phyloP scores from a whole-genome alignment of 768 basidiomycete genomes.

The Austroboletus festivus region DNA sequence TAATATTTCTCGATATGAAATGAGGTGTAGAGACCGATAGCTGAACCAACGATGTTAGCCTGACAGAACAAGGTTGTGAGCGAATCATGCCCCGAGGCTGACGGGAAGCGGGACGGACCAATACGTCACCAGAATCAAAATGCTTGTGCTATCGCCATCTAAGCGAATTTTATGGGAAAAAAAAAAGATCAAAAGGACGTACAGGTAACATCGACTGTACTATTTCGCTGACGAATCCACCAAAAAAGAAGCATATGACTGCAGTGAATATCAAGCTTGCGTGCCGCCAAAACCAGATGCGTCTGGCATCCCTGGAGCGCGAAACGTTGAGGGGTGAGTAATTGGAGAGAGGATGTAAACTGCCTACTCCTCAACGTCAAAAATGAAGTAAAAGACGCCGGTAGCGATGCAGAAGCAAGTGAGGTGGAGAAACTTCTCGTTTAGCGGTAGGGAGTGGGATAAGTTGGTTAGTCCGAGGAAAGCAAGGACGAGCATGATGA shows the following conservation, averaged over 20 bases:
- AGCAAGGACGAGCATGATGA: constrained; percentile 68
- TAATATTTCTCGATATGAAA: constrained; percentile 75
- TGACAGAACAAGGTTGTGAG: constrained; percentile 28
- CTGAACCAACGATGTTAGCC: constrained; percentile 79
- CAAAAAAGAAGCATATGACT: constrained; percentile 73
- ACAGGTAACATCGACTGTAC: constrained; percentile 79
- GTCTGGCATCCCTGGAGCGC: constrained; percentile 57
- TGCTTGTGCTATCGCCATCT: constrained; percentile 51
- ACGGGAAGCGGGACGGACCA: constrained; percentile 43
- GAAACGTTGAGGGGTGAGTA: background rate
- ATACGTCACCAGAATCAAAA: constrained; percentile 70
- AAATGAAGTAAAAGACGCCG: constrained; percentile 80
- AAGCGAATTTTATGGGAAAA: background rate
- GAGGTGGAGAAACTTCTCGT: constrained; percentile 80
- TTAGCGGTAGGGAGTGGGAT: constrained; percentile 59
- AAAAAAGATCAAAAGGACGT: constrained; percentile 21
- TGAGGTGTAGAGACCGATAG: constrained; percentile 60
- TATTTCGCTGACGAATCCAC: constrained; percentile 77
- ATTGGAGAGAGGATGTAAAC: background rate
- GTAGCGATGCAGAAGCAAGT: constrained; percentile 74
- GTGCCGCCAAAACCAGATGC: constrained; percentile 87
- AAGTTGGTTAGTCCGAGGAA: constrained; percentile 78
- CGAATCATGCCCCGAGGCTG: constrained; percentile 9
- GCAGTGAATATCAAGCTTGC: constrained; percentile 64
- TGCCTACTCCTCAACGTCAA: constrained; percentile 83